Evolutionary conservation across 2,329 filamentous ascomycete species (phyloP).

Genomic region (Aureobasidium melanogenum): DNA sequence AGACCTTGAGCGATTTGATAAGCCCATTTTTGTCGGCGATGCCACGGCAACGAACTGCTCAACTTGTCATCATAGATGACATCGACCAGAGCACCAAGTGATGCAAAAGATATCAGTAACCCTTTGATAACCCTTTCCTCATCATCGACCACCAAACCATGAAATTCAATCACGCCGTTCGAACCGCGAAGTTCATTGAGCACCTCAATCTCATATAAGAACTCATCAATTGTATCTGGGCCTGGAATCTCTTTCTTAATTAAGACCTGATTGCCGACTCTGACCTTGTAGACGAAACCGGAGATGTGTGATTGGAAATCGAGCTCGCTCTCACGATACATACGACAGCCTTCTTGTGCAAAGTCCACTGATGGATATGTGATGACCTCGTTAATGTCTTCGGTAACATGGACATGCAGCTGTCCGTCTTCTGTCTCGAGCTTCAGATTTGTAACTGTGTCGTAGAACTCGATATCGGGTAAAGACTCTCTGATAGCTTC

Average conservation of each 20-base stretch:
- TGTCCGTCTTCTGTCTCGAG: slow-evolving; percentile 80
- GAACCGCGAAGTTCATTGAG: slow-evolving; percentile 69
- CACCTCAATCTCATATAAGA: slow-evolving; percentile 94
- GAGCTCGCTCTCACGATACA: slow-evolving; percentile 64
- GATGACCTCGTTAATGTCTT: slow-evolving; percentile 93
- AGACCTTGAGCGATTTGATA: slow-evolving; percentile 83
- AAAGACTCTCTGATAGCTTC: slow-evolving; percentile 89
- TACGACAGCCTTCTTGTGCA: slow-evolving; percentile 45
- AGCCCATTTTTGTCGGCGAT: slow-evolving; percentile 75
- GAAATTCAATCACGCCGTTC: slow-evolving; percentile 71
- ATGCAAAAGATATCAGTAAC: slow-evolving; percentile 78
- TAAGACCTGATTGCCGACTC: slow-evolving; percentile 55
- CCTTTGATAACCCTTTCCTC: slow-evolving; percentile 67
- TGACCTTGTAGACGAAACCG: slow-evolving; percentile 94
- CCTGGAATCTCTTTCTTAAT: slow-evolving; percentile 99
- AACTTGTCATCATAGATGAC: slow-evolving; percentile 72
- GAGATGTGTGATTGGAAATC: slow-evolving; percentile 88
- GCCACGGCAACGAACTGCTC: slow-evolving; percentile 51
- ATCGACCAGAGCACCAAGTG: slow-evolving; percentile 80
- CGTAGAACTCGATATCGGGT: slow-evolving; percentile 89
- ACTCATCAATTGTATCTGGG: slow-evolving; percentile 90
- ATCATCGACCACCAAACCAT: slow-evolving; percentile 82
- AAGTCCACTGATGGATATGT: slow-evolving; percentile 66
- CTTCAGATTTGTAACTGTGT: slow-evolving; percentile 92
- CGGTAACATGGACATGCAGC: slow-evolving; percentile 93